Evolutionary conservation across 768 basidiomycete species (phyloP), one percentile per base, ranked within the genome.

Genomic region (Solioccasus polychromus): DNA sequence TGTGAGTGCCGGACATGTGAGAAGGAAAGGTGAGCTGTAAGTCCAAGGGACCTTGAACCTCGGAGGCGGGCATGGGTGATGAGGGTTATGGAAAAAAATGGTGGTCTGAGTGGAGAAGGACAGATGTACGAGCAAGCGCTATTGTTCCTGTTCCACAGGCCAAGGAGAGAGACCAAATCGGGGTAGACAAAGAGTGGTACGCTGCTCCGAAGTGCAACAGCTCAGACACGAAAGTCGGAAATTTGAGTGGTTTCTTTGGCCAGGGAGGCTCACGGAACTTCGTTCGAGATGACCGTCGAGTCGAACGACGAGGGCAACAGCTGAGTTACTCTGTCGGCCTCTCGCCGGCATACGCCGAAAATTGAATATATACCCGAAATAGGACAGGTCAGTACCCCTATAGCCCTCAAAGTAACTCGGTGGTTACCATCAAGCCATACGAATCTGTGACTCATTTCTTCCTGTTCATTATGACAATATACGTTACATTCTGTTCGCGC

Each of bases 311-410:
- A 17, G 25, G 19, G 15, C 35, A 35, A 37, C 15, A 34, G 50
- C 48, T 50, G 46, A 50, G 49, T 52, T 52, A 36, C 36, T 44
- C 36, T 49, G 46, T 40, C 47, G 20, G 35, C 28, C 45, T 36
- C 35, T 37, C 35, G 3, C 48, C 57, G 57, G 57, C 54, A 60
- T 31, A 53, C 51, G 40, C 55, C 55, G 55, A 54, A 47, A 55
- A 44, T 40, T 35, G 42, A 44, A 32, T 35, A 34, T 2, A n/a
- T 34, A 12, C 55, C 34, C 35, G 35, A 52, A 35, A 43, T n/a
- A n/a, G n/a, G n/a, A n/a, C n/a, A n/a, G n/a, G n/a, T n/a, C n/a
- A n/a, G n/a, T n/a, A n/a, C n/a, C n/a, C n/a, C n/a, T n/a, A n/a
- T n/a, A n/a, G n/a, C n/a, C n/a, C n/a, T n/a, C n/a, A n/a, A n/a